Conservation (phyloP, 148 eudicot genomes). For the Camellia japonica region DNA sequence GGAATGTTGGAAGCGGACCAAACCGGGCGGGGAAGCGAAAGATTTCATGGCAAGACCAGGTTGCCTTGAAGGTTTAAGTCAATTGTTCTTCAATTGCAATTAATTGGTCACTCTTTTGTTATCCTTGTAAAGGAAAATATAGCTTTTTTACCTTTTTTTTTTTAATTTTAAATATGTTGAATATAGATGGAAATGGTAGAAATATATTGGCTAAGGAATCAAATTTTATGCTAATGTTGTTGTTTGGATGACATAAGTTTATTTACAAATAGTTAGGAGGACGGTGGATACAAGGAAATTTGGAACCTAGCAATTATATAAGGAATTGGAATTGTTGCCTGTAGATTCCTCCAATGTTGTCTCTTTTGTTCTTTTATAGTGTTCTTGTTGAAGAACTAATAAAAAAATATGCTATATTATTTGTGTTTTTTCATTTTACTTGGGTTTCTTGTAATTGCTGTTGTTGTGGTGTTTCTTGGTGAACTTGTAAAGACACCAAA, state of each 20-base stretch:
- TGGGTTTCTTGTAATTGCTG: neutral
- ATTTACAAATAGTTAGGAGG: neutral
- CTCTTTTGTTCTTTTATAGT: neutral
- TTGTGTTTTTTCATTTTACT: too few relatives aligned
- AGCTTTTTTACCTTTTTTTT: neutral
- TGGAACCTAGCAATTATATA: too few relatives aligned
- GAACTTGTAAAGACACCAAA: too few relatives aligned
- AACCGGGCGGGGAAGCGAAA: slow-evolving; percentile 43
- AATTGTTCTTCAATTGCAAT: neutral
- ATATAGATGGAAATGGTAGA: neutral
- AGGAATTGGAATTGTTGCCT: neutral
- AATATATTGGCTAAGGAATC: neutral
- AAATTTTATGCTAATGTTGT: neutral
- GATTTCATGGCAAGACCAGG: slow-evolving; percentile 61
- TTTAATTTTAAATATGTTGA: neutral
- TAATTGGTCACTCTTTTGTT: neutral
- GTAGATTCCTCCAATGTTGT: neutral
- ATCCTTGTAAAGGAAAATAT: slow-evolving; percentile 8
- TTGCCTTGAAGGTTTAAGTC: slow-evolving; percentile 40
- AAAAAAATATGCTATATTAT: neutral
- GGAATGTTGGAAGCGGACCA: slow-evolving; percentile 46
- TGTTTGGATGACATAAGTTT: neutral
- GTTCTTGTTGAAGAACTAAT: neutral
- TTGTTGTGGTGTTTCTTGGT: neutral
- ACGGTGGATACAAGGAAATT: neutral